Evolutionary conservation across 139 green algal genomes (phyloP).

Genomic region (Micractinium conductrix): DNA sequence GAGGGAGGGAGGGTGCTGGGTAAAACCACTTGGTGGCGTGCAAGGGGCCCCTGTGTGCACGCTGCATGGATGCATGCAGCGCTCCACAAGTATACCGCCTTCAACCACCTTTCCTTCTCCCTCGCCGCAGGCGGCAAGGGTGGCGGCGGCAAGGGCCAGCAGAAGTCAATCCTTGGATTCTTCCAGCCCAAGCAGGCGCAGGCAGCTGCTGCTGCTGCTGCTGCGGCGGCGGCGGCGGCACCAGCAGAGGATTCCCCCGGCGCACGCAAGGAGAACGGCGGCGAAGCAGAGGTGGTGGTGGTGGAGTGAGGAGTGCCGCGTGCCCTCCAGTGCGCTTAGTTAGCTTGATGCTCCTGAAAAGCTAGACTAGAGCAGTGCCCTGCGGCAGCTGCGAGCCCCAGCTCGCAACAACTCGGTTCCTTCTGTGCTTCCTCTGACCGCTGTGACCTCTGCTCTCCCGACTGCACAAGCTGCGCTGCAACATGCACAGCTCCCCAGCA

Average conservation of each 20-base stretch:
- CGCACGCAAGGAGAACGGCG: constrained; percentile 6
- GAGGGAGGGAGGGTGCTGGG: background rate
- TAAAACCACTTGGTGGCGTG: background rate
- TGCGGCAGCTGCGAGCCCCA: too few relatives aligned
- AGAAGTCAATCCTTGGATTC: background rate
- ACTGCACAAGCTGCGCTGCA: too few relatives aligned
- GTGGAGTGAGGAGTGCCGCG: background rate
- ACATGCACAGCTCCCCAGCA: too few relatives aligned
- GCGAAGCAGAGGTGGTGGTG: background rate
- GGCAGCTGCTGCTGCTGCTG: background rate
- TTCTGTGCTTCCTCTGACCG: too few relatives aligned
- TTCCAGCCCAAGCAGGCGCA: background rate
- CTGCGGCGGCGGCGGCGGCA: background rate
- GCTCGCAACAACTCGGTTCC: too few relatives aligned
- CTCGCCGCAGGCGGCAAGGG: background rate
- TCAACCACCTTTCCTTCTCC: too few relatives aligned
- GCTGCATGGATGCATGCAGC: too few relatives aligned
- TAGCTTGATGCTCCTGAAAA: too few relatives aligned
- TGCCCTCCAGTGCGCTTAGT: background rate
- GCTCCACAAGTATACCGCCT: too few relatives aligned
- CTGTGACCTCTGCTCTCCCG: too few relatives aligned
- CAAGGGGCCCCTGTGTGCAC: too few relatives aligned
- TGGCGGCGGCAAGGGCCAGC: background rate
- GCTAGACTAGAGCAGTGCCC: too few relatives aligned
- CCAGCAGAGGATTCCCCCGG: background rate